Conservation (phyloP, 2,329 filamentous ascomycete species). For the Ophiostoma quercus region DNA sequence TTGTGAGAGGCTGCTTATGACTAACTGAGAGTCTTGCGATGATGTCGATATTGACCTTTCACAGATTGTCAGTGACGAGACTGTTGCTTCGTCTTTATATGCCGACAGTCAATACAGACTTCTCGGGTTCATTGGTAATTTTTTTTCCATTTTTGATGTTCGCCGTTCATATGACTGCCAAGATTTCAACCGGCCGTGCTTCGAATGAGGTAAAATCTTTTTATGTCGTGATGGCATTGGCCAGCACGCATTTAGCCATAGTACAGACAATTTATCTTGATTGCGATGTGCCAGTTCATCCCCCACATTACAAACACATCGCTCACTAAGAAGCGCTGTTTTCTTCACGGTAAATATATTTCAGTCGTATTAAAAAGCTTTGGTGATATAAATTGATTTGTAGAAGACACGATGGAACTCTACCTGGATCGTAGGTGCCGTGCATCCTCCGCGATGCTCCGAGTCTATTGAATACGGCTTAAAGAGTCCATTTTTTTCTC, state of each 20-base stretch:
- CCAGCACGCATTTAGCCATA: not conserved
- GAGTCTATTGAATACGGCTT: not conserved
- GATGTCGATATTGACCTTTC: not conserved
- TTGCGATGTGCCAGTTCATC: not conserved
- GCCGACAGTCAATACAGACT: not conserved
- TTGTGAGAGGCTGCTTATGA: not conserved
- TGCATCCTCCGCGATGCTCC: not conserved
- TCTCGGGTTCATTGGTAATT: not conserved
- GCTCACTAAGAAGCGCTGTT: not conserved
- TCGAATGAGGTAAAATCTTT: not conserved
- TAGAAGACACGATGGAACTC: not conserved
- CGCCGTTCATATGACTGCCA: not conserved
- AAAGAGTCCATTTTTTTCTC: too few species aligned
- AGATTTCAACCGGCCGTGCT: not conserved
- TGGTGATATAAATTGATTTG: not conserved
- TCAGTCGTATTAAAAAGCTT: not conserved
- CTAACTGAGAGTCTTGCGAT: not conserved
- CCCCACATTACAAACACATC: not conserved
- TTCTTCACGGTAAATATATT: not conserved
- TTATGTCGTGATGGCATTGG: not conserved
- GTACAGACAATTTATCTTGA: not conserved
- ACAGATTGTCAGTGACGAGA: not conserved
- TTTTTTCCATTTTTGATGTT: not conserved
- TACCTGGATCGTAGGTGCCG: not conserved
- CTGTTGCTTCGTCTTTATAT: not conserved